phyloP scores from a whole-genome alignment of 2,329 filamentous ascomycete genomes.

The Emergomyces africanus region DNA sequence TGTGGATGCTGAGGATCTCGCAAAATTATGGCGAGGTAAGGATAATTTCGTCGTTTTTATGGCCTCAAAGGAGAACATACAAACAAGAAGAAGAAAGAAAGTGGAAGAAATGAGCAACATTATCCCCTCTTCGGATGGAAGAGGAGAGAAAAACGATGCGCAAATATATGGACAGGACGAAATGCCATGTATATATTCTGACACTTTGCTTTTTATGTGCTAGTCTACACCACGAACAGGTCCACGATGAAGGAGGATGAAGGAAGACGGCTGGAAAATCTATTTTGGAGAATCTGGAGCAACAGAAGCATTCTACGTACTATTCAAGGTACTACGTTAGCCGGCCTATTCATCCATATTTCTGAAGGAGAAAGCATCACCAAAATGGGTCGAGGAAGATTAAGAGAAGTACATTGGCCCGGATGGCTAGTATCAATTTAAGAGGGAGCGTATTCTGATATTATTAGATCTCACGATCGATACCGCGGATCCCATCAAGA shows the following conservation, averaged over 20 bases:
- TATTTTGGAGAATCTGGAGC: conserved; percentile 42
- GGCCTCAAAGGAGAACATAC: neutral
- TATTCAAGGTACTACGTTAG: conserved; percentile 29
- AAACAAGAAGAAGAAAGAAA: neutral
- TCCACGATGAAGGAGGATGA: conserved; percentile 28
- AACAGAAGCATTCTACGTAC: conserved; percentile 24
- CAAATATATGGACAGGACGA: neutral
- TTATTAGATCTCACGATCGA: neutral
- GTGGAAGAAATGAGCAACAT: neutral
- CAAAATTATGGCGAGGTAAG: conserved; percentile 38
- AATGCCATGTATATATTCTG: neutral
- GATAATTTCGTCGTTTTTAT: conserved; percentile 6
- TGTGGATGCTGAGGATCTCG: conserved; percentile 30
- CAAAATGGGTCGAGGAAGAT: conserved; percentile 10
- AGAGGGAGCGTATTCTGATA: neutral
- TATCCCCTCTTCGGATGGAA: neutral
- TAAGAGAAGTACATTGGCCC: conserved; percentile 8
- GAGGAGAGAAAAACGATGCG: neutral
- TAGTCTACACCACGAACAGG: conserved; percentile 36
- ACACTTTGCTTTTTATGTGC: conserved; percentile 3
- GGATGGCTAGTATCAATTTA: neutral
- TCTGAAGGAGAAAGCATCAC: conserved; percentile 20
- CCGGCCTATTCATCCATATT: conserved; percentile 33
- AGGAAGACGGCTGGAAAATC: conserved; percentile 36
- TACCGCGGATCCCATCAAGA: neutral